These are phyloP conservation scores for Crassisporium funariophilum DNA, from an alignment of 768 basidiomycete genomes.

Conservation along the genomic window DNA sequence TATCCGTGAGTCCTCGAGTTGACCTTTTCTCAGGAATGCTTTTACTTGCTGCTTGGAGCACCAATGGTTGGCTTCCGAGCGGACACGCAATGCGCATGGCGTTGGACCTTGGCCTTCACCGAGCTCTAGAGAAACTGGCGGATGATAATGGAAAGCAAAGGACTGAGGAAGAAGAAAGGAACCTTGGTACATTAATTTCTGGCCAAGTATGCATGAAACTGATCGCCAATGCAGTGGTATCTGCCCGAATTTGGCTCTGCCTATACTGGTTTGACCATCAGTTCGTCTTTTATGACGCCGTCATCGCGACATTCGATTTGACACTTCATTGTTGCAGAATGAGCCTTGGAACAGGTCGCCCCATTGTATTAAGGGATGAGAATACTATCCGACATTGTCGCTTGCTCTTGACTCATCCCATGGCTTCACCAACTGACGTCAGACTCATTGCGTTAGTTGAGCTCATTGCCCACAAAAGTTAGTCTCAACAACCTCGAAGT, in stretches of 20 bases:
- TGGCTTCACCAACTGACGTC: constrained; percentile 90
- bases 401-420: constrained; percentile 76
- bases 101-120: constrained; percentile 88
- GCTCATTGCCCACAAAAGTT: constrained; percentile 89
- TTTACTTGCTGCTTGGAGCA: constrained; percentile 89
- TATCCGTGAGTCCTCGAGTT: constrained; percentile 16
- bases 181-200: constrained; percentile 58
- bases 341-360: constrained; percentile 90
- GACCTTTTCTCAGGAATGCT: constrained; percentile 69
- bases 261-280: constrained; percentile 97
- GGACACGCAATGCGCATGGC: constrained; percentile 98
- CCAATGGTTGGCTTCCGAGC: constrained; percentile 92
- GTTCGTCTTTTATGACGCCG: constrained; percentile 45
- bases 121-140: constrained; percentile 88
- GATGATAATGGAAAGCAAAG: constrained; percentile 70
- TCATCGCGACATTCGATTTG: constrained; percentile 10
- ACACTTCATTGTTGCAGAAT: constrained; percentile 50
- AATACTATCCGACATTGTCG: constrained; percentile 85
- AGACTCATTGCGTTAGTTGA: constrained; percentile 87
- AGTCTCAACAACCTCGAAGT: constrained; percentile 21
- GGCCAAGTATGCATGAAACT: constrained; percentile 5
- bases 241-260: constrained; percentile 92
- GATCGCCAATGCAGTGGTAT: constrained; percentile 61
- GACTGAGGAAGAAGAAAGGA: constrained; percentile 82
- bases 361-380: constrained; percentile 88